Evolutionary conservation across 148 eudicot genomes (phyloP).

Genomic region (Arbutus unedo): DNA sequence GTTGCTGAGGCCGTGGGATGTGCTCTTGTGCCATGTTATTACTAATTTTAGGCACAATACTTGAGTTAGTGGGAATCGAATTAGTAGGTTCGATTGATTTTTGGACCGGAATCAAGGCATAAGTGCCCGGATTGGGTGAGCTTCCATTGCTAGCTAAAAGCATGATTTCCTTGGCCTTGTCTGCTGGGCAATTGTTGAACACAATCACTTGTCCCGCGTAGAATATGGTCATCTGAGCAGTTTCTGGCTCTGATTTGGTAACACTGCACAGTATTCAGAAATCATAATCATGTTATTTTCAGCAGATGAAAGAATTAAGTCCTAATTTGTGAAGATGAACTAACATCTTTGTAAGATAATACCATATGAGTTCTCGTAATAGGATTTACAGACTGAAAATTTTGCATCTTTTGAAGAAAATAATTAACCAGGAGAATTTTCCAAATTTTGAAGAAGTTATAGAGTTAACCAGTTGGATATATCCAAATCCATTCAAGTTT

Average conservation of each 20-base stretch:
- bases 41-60: slow-evolving; percentile 19
- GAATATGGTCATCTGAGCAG: slow-evolving; percentile 84
- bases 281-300: not conserved
- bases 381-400: not conserved
- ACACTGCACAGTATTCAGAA: slow-evolving; percentile 31
- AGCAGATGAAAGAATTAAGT: not conserved
- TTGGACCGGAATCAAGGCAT: slow-evolving; percentile 4
- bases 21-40: slow-evolving; percentile 20
- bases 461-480: too few relatives aligned
- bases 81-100: slow-evolving; percentile 27
- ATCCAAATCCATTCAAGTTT: too few relatives aligned
- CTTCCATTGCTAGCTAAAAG: slow-evolving; percentile 52
- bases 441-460: not conserved
- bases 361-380: not conserved
- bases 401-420: not conserved
- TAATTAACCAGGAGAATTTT: not conserved
- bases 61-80: slow-evolving; percentile 24
- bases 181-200: slow-evolving; percentile 67
- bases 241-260: slow-evolving; percentile 39
- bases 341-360: not conserved
- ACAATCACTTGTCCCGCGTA: slow-evolving; percentile 79
- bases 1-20: slow-evolving; percentile 27
- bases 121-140: not conserved
- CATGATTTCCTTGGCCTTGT: slow-evolving; percentile 78
- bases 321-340: not conserved